phyloP scores from a whole-genome alignment of 768 basidiomycete species.

The Sporobolomyces roseus region DNA sequence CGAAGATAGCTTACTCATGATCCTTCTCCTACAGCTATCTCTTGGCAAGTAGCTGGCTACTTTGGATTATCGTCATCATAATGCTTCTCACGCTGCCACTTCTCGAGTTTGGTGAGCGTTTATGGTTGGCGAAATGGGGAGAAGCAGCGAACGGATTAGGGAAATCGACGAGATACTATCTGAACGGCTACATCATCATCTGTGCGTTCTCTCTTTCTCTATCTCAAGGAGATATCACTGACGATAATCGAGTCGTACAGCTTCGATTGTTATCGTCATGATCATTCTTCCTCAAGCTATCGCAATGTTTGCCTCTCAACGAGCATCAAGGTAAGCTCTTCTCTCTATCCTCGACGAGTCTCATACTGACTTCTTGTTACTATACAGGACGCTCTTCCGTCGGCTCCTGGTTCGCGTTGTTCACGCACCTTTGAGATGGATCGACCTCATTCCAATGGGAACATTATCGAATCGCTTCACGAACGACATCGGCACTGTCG shows the following conservation, averaged over 20 bases:
- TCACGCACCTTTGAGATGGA: constrained; percentile 64
- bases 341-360: too few relatives aligned
- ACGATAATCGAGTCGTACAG: not conserved
- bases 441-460: constrained; percentile 70
- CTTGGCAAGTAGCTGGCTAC: constrained; percentile 6
- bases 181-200: constrained; percentile 5
- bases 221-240: not conserved
- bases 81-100: constrained; percentile 16
- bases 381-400: constrained; percentile 52
- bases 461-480: constrained; percentile 76
- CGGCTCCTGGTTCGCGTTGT: constrained; percentile 58
- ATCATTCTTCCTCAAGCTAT: constrained; percentile 3
- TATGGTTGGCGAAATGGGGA: constrained; percentile 28
- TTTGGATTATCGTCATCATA: constrained; percentile 6
- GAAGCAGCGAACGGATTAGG: not conserved
- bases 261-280: not conserved
- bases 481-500: constrained; percentile 52
- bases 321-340: constrained; percentile 11
- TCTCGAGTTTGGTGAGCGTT: constrained; percentile 27
- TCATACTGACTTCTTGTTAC: not conserved
- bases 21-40: constrained; percentile 29
- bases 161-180: not conserved
- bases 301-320: not conserved
- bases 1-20: not conserved
- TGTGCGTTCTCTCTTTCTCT: not conserved